Evolutionary conservation across 352 stramenopile species (phyloP), one percentile per base, ranked within the genome.

Genomic region (Phytophthora pseudosyringae): DNA sequence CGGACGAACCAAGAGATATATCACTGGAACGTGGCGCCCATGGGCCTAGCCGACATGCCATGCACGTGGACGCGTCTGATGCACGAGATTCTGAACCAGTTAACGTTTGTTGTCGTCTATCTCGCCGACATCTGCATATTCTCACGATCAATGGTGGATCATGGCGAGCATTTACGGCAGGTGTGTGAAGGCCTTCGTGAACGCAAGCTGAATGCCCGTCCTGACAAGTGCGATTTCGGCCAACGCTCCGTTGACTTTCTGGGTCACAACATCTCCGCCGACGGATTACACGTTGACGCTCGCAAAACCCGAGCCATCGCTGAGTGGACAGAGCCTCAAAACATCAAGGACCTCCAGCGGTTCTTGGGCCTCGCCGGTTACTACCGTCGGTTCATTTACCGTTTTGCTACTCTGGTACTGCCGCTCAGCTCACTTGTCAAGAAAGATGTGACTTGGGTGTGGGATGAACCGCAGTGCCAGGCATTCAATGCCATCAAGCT

Each of bases 21-120:
- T 45, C 58, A 82, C 13, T 79, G 69, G 65, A 69, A 57, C 36
- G 62, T 77, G 9, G 74, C 55, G 15, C 74, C 66, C 1, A 82
- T 82, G 62, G 70, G 67, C 10, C 26, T 79, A 1, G 48, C 43
- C 3, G 63, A 59, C 11, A 82, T 79, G 40, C 15, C 69, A 6
- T 58, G 69, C 5, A 65, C 66, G 15, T 81, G 61, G 73, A 71
- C 69, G 13, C 44, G 44, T 4, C 40, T 28, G 40, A 29, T 46
- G 40, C 40, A 9, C 2, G 29, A 46, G 16, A n/a, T 46, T 46
- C 7, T 46, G n/a, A n/a, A n/a, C n/a, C n/a, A n/a, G n/a, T 35
- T 35, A 35, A 4, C 31, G 31, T 35, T 35, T 35, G 31, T 35
- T 35, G 9, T 35, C 31, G 31, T 58, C 11, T 58, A 58, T 41